phyloP scores from a whole-genome alignment of 2,329 filamentous ascomycete species.

The Alternaria gaisen region DNA sequence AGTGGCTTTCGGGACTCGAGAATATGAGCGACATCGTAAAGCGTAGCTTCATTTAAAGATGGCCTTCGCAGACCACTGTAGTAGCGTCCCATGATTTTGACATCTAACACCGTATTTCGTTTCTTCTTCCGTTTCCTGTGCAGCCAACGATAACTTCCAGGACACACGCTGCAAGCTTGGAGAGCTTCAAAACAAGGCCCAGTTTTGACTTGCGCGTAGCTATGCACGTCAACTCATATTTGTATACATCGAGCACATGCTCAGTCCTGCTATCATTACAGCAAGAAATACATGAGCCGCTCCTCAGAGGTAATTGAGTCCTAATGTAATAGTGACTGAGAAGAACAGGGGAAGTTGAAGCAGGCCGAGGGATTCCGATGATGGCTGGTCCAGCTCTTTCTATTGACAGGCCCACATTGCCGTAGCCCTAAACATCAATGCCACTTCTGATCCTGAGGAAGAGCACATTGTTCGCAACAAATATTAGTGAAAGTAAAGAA shows the following conservation, averaged over 20 bases:
- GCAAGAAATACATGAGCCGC: neutral
- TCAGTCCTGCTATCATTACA: neutral
- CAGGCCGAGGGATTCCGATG: neutral
- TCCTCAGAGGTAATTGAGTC: neutral
- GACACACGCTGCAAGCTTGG: neutral
- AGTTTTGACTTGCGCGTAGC: neutral
- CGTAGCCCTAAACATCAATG: neutral
- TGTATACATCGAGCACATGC: neutral
- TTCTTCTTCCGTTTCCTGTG: neutral
- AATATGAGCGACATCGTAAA: neutral
- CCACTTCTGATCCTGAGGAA: neutral
- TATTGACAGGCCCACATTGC: neutral
- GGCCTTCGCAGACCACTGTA: neutral
- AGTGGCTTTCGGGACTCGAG: neutral
- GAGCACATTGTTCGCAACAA: neutral
- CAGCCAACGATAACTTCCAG: neutral
- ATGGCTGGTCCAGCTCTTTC: neutral
- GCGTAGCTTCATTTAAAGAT: neutral
- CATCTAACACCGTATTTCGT: neutral
- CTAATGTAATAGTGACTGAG: neutral
- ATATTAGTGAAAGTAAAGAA: neutral
- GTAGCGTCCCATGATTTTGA: neutral
- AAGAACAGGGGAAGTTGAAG: neutral
- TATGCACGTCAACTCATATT: neutral
- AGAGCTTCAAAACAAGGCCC: neutral